phyloP scores from a whole-genome alignment of 495 filamentous ascomycete genomes.

The Patellaria atrata region DNA sequence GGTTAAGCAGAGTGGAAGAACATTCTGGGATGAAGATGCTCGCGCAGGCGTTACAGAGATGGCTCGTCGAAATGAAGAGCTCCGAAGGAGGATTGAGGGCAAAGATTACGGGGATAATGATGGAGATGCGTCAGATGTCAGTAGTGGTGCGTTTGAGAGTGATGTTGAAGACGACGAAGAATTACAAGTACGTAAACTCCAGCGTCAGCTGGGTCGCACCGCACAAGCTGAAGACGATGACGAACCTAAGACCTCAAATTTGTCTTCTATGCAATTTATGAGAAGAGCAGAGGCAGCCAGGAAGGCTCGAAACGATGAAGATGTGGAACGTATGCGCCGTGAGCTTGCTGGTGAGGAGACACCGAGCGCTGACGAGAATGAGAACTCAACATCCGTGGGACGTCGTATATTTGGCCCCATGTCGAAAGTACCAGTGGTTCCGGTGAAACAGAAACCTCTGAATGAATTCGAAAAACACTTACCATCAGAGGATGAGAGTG shows the following conservation, averaged over 20 bases:
- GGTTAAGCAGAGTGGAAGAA: constrained; percentile 46
- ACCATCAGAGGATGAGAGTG: constrained; percentile 39
- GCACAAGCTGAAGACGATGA: constrained; percentile 18
- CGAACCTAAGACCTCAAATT: constrained; percentile 32
- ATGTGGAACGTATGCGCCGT: constrained; percentile 56
- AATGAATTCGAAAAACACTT: constrained; percentile 48
- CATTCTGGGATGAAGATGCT: constrained; percentile 31
- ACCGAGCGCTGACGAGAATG: constrained; percentile 32
- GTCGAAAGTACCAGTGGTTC: constrained; percentile 5
- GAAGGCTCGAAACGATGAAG: constrained; percentile 67
- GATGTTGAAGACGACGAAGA: constrained; percentile 40
- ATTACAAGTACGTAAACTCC: constrained; percentile 35
- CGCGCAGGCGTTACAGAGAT: constrained; percentile 58
- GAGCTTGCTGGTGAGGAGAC: constrained; percentile 41
- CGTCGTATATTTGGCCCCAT: constrained; percentile 27
- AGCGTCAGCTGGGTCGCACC: constrained; percentile 40
- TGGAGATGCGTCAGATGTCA: constrained; percentile 32
- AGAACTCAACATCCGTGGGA: constrained; percentile 20
- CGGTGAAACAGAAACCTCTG: constrained; percentile 4
- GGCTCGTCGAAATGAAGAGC: constrained; percentile 71
- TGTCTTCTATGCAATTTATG: constrained; percentile 84
- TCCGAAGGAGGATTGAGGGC: constrained; percentile 73
- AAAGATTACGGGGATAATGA: constrained; percentile 37
- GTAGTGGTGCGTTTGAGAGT: constrained; percentile 44
- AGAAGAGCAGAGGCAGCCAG: constrained; percentile 63